phyloP scores from a whole-genome alignment of 2,329 filamentous ascomycete genomes.

The Lachnellula arida region DNA sequence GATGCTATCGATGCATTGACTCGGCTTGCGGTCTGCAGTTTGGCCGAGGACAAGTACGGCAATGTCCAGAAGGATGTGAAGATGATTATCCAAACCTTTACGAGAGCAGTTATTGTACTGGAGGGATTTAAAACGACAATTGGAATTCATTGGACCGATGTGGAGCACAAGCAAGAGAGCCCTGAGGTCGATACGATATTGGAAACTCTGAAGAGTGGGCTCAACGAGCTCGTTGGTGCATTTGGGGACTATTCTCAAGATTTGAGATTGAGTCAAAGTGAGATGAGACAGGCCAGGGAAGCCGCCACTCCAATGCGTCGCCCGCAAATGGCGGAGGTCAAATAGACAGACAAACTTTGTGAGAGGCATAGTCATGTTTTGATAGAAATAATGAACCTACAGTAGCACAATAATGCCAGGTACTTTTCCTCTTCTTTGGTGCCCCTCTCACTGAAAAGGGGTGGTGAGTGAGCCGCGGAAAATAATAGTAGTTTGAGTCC shows the following conservation, averaged over 20 bases:
- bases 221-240: slow-evolving; percentile 60
- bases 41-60: slow-evolving; percentile 78
- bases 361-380: not conserved
- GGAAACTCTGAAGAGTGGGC: slow-evolving; percentile 56
- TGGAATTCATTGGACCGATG: slow-evolving; percentile 74
- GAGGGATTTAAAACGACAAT: slow-evolving; percentile 59
- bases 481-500: not conserved
- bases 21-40: slow-evolving; percentile 64
- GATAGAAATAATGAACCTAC: not conserved
- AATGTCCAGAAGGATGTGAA: slow-evolving; percentile 82
- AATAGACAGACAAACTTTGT: not conserved
- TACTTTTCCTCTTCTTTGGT: no score
- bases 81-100: slow-evolving; percentile 67
- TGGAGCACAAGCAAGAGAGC: slow-evolving; percentile 46
- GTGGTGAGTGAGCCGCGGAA: not conserved
- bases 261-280: slow-evolving; percentile 63
- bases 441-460: no score
- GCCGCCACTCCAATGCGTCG: slow-evolving; percentile 34
- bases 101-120: slow-evolving; percentile 61
- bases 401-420: not conserved
- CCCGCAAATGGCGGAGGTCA: not conserved
- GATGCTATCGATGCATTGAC: slow-evolving; percentile 69
- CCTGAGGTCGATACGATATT: slow-evolving; percentile 69
- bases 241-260: slow-evolving; percentile 73
- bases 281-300: slow-evolving; percentile 70